Percentiles rank a stretch among this genome's conserved stretches.
These are phyloP conservation scores for Scleromitrula shiraiana DNA, from an alignment of 2,329 filamentous ascomycete species.

Conservation along the genomic window DNA sequence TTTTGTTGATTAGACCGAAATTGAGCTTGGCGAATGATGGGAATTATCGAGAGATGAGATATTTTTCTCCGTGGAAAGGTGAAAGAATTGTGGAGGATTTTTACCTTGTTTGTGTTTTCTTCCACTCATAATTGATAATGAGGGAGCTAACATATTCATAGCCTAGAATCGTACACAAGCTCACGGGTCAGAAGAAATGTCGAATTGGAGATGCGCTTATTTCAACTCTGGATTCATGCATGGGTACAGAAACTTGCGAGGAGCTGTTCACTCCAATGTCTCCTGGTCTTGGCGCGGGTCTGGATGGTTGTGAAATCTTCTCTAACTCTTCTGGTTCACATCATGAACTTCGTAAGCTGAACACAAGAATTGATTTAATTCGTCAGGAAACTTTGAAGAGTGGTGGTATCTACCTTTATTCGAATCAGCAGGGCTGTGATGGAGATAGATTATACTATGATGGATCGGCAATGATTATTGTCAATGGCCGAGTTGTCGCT, in stretches of 20 bases:
- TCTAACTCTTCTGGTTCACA: conserved; percentile 65
- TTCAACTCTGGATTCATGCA: conserved; percentile 50
- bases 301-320: conserved; percentile 65
- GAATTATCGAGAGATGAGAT: conserved; percentile 52
- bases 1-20: conserved; percentile 66
- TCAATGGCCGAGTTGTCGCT: conserved; percentile 53
- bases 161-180: conserved; percentile 41
- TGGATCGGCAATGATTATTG: conserved; percentile 51
- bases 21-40: conserved; percentile 65
- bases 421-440: conserved; percentile 52
- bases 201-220: conserved; percentile 52
- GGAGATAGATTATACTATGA: conserved; percentile 51
- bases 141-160: too few relatives aligned
- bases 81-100: conserved; percentile 55
- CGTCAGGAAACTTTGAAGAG: conserved; percentile 55
- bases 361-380: conserved; percentile 57
- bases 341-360: conserved; percentile 58
- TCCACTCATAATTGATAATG: too few relatives aligned
- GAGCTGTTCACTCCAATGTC: conserved; percentile 48
- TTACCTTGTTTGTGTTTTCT: too few relatives aligned
- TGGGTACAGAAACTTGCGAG: conserved; percentile 61
- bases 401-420: conserved; percentile 53
- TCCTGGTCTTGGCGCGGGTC: conserved; percentile 46
- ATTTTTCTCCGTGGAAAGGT: conserved; percentile 56
- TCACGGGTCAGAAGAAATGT: conserved; percentile 43